These are phyloP conservation scores for Ceratocystis alfenasii DNA, from an alignment of 2,329 filamentous ascomycete species.

Conservation along the genomic window DNA sequence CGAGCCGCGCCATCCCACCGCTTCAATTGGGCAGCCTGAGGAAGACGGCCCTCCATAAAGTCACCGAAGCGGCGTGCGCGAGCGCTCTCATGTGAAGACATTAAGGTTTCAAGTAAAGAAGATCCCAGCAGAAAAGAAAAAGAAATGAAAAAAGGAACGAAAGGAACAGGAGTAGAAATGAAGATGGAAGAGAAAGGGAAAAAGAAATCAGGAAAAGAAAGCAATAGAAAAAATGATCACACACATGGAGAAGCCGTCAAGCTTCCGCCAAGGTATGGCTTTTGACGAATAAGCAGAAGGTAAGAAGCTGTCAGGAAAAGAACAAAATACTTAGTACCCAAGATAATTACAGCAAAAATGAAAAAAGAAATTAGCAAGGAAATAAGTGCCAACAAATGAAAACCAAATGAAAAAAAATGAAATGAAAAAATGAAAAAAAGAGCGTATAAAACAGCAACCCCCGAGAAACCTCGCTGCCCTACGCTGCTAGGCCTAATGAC, in stretches of 20 bases:
- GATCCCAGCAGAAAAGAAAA: background rate
- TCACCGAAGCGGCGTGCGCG: slow-evolving; percentile 25
- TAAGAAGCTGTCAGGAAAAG: background rate
- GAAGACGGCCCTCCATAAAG: slow-evolving; percentile 26
- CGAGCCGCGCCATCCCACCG: slow-evolving; percentile 41
- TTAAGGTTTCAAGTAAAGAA: background rate
- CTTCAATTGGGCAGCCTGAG: slow-evolving; percentile 30
- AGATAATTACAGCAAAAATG: background rate
- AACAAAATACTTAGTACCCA: background rate
- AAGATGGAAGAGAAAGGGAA: background rate
- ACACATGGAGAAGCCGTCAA: background rate
- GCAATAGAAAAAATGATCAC: background rate
- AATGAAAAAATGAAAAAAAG: slow-evolving; percentile 8
- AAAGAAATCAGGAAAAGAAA: slow-evolving; percentile 14
- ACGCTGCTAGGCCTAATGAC: background rate
- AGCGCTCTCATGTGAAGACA: slow-evolving; percentile 20
- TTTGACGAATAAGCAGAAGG: background rate
- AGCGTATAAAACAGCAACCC: background rate
- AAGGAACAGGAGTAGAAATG: background rate
- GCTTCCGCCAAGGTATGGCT: background rate
- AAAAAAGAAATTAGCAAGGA: slow-evolving; percentile 6
- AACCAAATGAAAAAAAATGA: background rate
- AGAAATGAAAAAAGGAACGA: background rate
- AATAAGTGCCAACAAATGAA: slow-evolving; percentile 20
- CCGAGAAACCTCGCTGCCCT: slow-evolving; percentile 8